Percentiles rank a stretch among this genome's conserved stretches.
Evolutionary conservation across 768 basidiomycete species (phyloP).

Genomic region (Tricholoma bakamatsutake): DNA sequence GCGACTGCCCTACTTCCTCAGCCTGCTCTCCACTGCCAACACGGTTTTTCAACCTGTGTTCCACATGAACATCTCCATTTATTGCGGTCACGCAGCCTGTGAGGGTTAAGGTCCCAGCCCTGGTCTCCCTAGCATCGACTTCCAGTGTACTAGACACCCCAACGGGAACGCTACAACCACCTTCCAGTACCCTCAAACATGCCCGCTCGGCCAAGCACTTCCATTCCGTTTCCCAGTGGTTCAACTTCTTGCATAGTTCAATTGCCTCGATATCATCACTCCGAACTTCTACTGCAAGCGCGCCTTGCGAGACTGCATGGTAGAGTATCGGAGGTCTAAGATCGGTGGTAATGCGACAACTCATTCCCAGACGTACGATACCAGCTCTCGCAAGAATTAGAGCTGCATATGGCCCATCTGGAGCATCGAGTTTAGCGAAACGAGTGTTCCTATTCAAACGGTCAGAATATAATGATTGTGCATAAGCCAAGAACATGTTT

Average conservation of each 20-base stretch:
- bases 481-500: conserved; percentile 25
- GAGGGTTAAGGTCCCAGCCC: conserved; percentile 46
- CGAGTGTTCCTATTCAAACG: conserved; percentile 68
- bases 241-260: conserved; percentile 60
- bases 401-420: conserved; percentile 74
- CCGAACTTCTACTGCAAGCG: conserved; percentile 83
- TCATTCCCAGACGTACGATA: conserved; percentile 72
- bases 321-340: conserved; percentile 70
- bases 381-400: conserved; percentile 94
- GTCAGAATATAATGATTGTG: conserved; percentile 6
- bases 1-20: conserved; percentile 57
- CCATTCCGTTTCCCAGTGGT: conserved; percentile 76
- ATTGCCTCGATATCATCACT: conserved; percentile 53
- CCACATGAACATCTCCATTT: conserved; percentile 66
- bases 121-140: conserved; percentile 18
- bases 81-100: conserved; percentile 84
- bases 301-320: conserved; percentile 93
- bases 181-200: conserved; percentile 84
- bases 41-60: conserved; percentile 48
- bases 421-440: conserved; percentile 83
- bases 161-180: conserved; percentile 96
- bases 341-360: conserved; percentile 69
- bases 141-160: conserved; percentile 60
- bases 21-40: conserved; percentile 54
- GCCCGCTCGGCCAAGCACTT: conserved; percentile 80